These are phyloP conservation scores for Parietaria judaica DNA, from an alignment of 306 rosid species.

Conservation along the genomic window DNA sequence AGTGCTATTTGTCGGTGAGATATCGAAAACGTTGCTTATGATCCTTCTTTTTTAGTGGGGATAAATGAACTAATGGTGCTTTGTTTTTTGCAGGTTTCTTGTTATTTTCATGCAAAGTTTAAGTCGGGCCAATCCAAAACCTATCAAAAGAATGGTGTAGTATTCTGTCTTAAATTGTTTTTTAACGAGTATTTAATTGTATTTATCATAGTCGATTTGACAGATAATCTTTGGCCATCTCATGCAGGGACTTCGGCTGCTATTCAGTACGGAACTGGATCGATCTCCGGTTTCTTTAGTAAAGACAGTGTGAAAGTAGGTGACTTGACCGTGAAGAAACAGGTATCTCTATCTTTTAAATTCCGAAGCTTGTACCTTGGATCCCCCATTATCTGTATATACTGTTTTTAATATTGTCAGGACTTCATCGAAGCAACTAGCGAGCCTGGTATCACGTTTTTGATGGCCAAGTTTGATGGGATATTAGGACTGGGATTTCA, in stretches of 20 bases:
- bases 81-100: conserved; percentile 54
- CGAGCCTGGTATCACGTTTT: conserved; percentile 60
- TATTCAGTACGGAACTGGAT: conserved; percentile 77
- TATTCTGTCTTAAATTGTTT: not conserved
- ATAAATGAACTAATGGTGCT: conserved; percentile 1
- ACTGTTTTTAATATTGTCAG: conserved; percentile 31
- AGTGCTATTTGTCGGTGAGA: conserved; percentile 73
- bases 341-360: conserved; percentile 35
- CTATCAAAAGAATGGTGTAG: conserved; percentile 65
- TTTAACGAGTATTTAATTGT: not conserved
- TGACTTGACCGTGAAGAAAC: conserved; percentile 47
- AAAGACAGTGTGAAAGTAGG: conserved; percentile 65
- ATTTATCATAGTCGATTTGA: no score
- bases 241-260: conserved; percentile 73
- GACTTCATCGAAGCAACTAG: conserved; percentile 78
- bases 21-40: not conserved
- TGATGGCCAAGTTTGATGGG: conserved; percentile 82
- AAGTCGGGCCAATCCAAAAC: conserved; percentile 52
- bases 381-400: conserved; percentile 2
- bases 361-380: conserved; percentile 7
- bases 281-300: conserved; percentile 88
- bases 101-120: conserved; percentile 68
- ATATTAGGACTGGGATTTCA: conserved; percentile 89
- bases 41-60: not conserved
- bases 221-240: not conserved